Evolutionary conservation across 208 protist genomes (phyloP).

Genomic region (Acanthamoeba quina): DNA sequence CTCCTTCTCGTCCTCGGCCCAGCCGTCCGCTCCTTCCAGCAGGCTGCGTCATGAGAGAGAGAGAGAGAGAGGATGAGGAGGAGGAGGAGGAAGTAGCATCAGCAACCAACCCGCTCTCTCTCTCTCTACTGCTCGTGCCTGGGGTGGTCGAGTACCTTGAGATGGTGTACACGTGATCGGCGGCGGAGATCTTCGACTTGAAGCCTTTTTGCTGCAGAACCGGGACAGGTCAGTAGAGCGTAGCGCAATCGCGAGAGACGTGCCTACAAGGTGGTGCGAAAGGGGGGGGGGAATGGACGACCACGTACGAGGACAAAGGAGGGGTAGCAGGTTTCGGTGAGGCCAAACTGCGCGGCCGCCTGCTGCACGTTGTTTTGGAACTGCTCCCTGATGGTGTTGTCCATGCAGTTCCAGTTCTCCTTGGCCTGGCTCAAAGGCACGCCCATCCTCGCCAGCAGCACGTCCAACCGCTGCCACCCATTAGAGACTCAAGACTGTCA

Average conservation of each 20-base stretch:
- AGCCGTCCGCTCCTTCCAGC: conserved; percentile 48
- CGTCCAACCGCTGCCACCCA: conserved; percentile 50
- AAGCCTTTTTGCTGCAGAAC: conserved; percentile 73
- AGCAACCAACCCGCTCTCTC: neutral
- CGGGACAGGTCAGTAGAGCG: neutral
- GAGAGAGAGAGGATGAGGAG: too few species aligned
- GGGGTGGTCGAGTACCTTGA: neutral
- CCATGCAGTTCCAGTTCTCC: conserved; percentile 76
- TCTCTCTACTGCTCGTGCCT: neutral
- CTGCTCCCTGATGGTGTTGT: conserved; percentile 39
- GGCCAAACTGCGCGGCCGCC: conserved; percentile 54
- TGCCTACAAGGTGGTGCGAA: neutral
- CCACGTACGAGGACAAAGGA: conserved; percentile 73
- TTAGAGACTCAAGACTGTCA: too few species aligned
- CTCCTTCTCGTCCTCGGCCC: conserved; percentile 44
- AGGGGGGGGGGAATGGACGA: neutral
- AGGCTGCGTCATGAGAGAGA: neutral
- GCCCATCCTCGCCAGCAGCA: conserved; percentile 80
- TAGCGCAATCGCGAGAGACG: neutral
- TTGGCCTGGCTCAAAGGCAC: conserved; percentile 77
- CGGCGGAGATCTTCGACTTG: conserved; percentile 74
- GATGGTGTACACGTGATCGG: conserved; percentile 76
- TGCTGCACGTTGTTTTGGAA: conserved; percentile 60
- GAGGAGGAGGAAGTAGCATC: too few species aligned
- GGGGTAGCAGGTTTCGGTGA: conserved; percentile 73